A percentile compares a stretch with the other conserved stretches of the same genome.
phyloP scores from a whole-genome alignment of 306 rosid species.

The Medicago lupulina region DNA sequence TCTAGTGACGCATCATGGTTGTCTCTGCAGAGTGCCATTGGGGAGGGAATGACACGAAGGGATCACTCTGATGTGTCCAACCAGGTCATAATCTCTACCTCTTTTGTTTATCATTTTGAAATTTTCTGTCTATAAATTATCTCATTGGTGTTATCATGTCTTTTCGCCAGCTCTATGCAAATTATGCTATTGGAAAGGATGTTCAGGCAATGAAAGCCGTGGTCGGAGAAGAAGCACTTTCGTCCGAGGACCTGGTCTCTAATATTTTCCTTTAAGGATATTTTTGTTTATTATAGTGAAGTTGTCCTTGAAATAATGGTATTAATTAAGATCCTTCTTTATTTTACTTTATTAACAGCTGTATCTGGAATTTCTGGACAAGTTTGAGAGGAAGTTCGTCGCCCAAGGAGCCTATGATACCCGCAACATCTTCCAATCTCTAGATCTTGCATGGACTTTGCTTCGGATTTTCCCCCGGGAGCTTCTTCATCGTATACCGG shows the following conservation, averaged over 20 bases:
- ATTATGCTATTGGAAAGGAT: slow-evolving; percentile 99
- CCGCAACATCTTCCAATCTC: slow-evolving; percentile 96
- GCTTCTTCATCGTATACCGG: slow-evolving; percentile 98
- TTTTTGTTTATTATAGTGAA: slow-evolving; percentile 5
- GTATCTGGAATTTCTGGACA: slow-evolving; percentile 95
- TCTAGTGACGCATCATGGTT: slow-evolving; percentile 30
- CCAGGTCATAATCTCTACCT: slow-evolving; percentile 67
- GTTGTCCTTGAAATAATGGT: slow-evolving; percentile 15
- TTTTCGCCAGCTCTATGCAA: slow-evolving; percentile 83
- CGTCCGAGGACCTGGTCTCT: slow-evolving; percentile 96
- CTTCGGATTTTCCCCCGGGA: slow-evolving; percentile 99
- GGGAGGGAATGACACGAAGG: slow-evolving; percentile 98
- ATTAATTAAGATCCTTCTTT: slow-evolving; percentile 23
- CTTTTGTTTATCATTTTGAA: slow-evolving; percentile 18
- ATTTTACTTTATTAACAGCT: slow-evolving; percentile 53
- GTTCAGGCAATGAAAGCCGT: slow-evolving; percentile 99
- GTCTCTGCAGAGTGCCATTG: slow-evolving; percentile 91
- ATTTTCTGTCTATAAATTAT: slow-evolving; percentile 15
- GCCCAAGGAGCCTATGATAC: slow-evolving; percentile 96
- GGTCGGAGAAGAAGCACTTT: slow-evolving; percentile 99
- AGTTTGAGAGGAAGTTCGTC: slow-evolving; percentile 96
- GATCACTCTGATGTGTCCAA: slow-evolving; percentile 98
- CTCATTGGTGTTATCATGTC: slow-evolving; percentile 36
- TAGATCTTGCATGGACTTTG: slow-evolving; percentile 96
- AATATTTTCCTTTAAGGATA: slow-evolving; percentile 6